Evolutionary conservation across 768 basidiomycete genomes (phyloP).

Genomic region (Chiua virens): DNA sequence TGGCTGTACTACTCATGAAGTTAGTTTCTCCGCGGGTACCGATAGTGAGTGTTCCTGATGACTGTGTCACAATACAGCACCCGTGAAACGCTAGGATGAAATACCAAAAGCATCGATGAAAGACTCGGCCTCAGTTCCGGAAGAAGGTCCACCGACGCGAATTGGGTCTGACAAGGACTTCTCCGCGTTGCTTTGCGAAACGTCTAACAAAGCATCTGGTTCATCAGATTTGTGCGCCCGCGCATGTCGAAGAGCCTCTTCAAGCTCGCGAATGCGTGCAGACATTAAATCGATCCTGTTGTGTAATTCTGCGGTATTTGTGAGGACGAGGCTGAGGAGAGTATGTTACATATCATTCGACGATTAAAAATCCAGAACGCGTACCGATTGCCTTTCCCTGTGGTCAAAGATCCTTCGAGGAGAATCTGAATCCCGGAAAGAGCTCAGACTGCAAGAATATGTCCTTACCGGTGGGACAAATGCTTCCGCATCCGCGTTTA

Average conservation of each 20-base stretch:
- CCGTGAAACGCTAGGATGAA: neutral
- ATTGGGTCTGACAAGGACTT: slow-evolving; percentile 12
- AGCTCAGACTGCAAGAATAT: slow-evolving; percentile 1
- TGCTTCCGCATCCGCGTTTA: slow-evolving; percentile 69
- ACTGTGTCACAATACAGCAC: neutral
- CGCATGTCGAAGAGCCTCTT: slow-evolving; percentile 52
- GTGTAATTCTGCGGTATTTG: slow-evolving; percentile 72
- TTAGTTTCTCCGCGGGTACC: slow-evolving; percentile 52
- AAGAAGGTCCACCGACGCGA: slow-evolving; percentile 2
- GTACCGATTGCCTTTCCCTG: slow-evolving; percentile 61
- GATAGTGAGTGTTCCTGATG: slow-evolving; percentile 57
- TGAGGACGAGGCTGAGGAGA: slow-evolving; percentile 49
- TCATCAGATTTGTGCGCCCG: slow-evolving; percentile 49
- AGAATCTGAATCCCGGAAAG: neutral
- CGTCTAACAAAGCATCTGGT: slow-evolving; percentile 49
- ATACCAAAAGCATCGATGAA: slow-evolving; percentile 52
- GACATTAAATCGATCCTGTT: slow-evolving; percentile 57
- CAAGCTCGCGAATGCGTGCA: slow-evolving; percentile 59
- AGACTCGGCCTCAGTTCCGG: slow-evolving; percentile 43
- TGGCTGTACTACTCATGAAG: slow-evolving; percentile 65
- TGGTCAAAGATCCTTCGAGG: slow-evolving; percentile 48
- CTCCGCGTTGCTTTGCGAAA: slow-evolving; percentile 29
- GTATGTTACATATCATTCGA: neutral
- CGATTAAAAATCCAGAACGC: slow-evolving; percentile 1
- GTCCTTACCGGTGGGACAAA: slow-evolving; percentile 70